Evolutionary conservation across 208 protist genomes (phyloP).

Genomic region (Leishmania arabica): DNA sequence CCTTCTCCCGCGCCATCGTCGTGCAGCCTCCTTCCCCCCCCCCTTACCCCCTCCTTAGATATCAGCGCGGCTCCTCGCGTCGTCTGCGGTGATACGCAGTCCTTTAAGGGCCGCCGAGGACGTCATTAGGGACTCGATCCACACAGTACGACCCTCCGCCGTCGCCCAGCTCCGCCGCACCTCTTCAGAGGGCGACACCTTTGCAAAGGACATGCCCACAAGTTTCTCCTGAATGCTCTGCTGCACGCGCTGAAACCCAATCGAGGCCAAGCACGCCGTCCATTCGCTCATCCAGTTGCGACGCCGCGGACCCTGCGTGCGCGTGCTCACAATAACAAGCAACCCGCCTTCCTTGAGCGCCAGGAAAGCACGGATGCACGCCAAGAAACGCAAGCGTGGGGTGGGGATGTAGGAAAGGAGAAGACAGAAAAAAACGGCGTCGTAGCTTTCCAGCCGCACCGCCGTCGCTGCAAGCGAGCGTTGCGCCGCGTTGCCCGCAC

Average conservation of each 20-base stretch:
- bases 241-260: constrained; percentile 78
- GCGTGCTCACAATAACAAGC: constrained; percentile 83
- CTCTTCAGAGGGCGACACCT: constrained; percentile 22
- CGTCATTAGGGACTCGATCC: constrained; percentile 48
- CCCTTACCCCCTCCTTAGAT: not conserved
- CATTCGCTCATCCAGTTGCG: constrained; percentile 72
- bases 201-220: constrained; percentile 73
- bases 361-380: constrained; percentile 76
- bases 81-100: constrained; percentile 63
- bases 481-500: not conserved
- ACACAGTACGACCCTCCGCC: constrained; percentile 31
- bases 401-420: constrained; percentile 87
- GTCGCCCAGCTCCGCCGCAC: constrained; percentile 17
- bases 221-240: constrained; percentile 66
- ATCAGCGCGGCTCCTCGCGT: constrained; percentile 15
- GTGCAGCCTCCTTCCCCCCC: not conserved
- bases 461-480: not conserved
- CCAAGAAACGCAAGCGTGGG: constrained; percentile 68
- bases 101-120: constrained; percentile 36
- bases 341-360: constrained; percentile 72
- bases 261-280: constrained; percentile 48
- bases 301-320: constrained; percentile 72
- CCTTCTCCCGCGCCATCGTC: not conserved
- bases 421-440: constrained; percentile 85
- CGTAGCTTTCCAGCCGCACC: constrained; percentile 43